Conservation (phyloP, 83 land plant genomes). For the Diphasiastrum complanatum region DNA sequence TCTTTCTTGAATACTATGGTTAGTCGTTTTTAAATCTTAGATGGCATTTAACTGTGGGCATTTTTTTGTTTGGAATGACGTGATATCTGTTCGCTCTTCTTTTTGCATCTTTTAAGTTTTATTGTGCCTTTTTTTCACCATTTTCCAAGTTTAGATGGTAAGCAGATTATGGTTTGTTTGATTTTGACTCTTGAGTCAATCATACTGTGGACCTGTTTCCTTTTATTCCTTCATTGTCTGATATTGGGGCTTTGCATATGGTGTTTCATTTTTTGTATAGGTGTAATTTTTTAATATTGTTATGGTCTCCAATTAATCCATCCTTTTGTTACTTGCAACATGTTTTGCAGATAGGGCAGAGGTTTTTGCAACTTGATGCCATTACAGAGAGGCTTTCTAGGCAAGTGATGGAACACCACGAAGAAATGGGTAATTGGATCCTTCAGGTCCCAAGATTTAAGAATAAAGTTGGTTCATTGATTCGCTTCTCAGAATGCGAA, state of each 20-base stretch:
- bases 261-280: background rate
- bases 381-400: constrained; percentile 51
- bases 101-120: too few relatives aligned
- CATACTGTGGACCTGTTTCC: background rate
- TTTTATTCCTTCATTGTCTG: background rate
- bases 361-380: constrained; percentile 56
- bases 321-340: background rate
- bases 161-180: too few relatives aligned
- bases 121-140: too few relatives aligned
- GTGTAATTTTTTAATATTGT: background rate
- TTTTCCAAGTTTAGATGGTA: too few relatives aligned
- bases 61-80: too few relatives aligned
- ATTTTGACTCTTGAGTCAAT: too few relatives aligned
- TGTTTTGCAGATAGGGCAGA: constrained; percentile 39
- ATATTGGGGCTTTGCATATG: background rate
- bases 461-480: too few relatives aligned
- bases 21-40: background rate
- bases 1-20: background rate
- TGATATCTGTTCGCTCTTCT: too few relatives aligned
- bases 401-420: constrained; percentile 72
- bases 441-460: background rate
- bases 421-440: constrained; percentile 56
- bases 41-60: too few relatives aligned
- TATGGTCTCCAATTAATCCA: background rate
- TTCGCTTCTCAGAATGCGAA: too few relatives aligned